Evolutionary conservation across 495 filamentous ascomycete genomes (phyloP).

Genomic region (Penicillium bialowiezense): DNA sequence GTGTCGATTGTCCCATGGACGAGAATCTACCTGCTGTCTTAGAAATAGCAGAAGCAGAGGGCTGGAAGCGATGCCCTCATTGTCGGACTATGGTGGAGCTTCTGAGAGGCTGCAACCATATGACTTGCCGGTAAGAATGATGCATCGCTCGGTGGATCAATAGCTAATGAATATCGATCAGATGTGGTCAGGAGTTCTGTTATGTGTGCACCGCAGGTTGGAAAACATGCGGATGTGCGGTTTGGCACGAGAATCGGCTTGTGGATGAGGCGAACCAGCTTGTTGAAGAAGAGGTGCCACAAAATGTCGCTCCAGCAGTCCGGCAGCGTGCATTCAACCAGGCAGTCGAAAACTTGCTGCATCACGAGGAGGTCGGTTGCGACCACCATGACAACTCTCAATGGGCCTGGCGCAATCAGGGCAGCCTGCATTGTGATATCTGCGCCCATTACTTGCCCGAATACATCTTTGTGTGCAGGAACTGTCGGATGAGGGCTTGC

Average conservation of each 20-base stretch:
- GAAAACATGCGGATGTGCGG: not conserved
- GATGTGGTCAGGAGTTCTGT: slow-evolving; percentile 14
- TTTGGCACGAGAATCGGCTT: not conserved
- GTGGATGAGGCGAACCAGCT: not conserved
- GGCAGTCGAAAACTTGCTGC: not conserved
- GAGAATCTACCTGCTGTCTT: slow-evolving; percentile 11
- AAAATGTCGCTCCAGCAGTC: not conserved
- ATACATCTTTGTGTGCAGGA: slow-evolving; percentile 14
- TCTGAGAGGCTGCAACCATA: slow-evolving; percentile 18
- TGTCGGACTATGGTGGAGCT: slow-evolving; percentile 19
- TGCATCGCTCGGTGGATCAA: no score
- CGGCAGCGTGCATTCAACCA: slow-evolving; percentile 2
- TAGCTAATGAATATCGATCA: not conserved
- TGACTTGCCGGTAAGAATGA: slow-evolving; percentile 17
- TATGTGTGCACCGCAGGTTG: slow-evolving; percentile 7
- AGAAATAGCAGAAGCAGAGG: slow-evolving; percentile 5
- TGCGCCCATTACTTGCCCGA: slow-evolving; percentile 3
- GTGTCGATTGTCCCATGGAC: slow-evolving; percentile 20
- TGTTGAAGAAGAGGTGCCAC: not conserved
- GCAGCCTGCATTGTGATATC: slow-evolving; percentile 13
- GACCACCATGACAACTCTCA: slow-evolving; percentile 10
- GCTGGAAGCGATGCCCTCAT: slow-evolving; percentile 19
- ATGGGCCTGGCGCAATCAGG: slow-evolving; percentile 12
- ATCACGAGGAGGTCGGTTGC: slow-evolving; percentile 12
- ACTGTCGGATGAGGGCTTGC: slow-evolving; percentile 11